phyloP scores from a whole-genome alignment of 208 protist species.

The Acanthamoeba castellanii region DNA sequence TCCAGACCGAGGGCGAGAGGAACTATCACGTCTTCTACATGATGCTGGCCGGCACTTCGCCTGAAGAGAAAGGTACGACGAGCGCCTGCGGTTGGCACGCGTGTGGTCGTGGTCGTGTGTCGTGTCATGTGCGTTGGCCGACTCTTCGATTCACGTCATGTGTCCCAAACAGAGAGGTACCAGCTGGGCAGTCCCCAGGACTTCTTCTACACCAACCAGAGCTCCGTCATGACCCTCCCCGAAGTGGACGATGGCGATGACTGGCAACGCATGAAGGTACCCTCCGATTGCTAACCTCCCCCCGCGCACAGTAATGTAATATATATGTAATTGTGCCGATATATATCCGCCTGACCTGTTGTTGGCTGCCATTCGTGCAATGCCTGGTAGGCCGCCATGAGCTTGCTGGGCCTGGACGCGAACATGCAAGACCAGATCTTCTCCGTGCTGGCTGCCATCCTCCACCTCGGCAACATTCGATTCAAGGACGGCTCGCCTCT shows the following conservation, averaged over 20 bases:
- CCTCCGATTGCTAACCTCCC: constrained; percentile 15
- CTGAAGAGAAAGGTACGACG: constrained; percentile 9
- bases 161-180: not conserved
- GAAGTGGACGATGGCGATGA: constrained; percentile 92
- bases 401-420: constrained; percentile 80
- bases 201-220: constrained; percentile 78
- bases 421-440: constrained; percentile 71
- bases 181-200: not conserved
- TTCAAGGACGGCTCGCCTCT: constrained; percentile 70
- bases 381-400: constrained; percentile 28
- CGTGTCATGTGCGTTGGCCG: not conserved
- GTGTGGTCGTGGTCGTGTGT: not conserved
- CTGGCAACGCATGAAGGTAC: constrained; percentile 79
- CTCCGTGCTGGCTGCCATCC: constrained; percentile 91
- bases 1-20: constrained; percentile 87
- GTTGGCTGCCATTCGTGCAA: not conserved
- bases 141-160: not conserved
- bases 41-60: constrained; percentile 83
- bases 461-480: constrained; percentile 94
- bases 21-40: constrained; percentile 93
- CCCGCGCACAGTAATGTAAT: not conserved
- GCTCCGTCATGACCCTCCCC: constrained; percentile 85
- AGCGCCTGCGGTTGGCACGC: too few relatives aligned
- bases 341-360: not conserved
- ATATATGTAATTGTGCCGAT: not conserved